A percentile compares a stretch with the other conserved stretches of the same genome.
Evolutionary conservation across 1,139 yeast species (phyloP).

Genomic region (Nakaseomyces glabratus): DNA sequence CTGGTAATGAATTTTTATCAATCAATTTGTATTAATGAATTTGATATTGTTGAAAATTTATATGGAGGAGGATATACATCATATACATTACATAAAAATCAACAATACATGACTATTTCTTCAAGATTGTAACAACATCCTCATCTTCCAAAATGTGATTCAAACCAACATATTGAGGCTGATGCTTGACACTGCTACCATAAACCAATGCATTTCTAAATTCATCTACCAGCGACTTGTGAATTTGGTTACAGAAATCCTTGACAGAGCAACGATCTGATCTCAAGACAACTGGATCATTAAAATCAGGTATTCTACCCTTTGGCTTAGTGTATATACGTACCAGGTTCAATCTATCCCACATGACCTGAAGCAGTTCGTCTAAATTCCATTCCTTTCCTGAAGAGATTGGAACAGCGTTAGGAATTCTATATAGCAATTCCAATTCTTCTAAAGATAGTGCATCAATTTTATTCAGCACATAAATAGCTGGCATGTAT

Average conservation of each 20-base stretch:
- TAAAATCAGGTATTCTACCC: slow-evolving; percentile 87
- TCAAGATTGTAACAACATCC: slow-evolving; percentile 92
- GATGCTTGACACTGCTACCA: slow-evolving; percentile 92
- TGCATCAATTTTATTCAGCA: slow-evolving; percentile 89
- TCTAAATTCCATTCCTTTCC: slow-evolving; percentile 96
- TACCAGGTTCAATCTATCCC: slow-evolving; percentile 82
- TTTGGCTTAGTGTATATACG: slow-evolving; percentile 96
- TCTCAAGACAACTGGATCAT: slow-evolving; percentile 87
- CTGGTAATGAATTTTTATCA: background rate
- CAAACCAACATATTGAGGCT: slow-evolving; percentile 94
- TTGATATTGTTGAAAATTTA: too few relatives aligned
- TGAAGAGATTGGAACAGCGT: slow-evolving; percentile 93
- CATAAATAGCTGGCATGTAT: slow-evolving; percentile 92
- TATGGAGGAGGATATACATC: too few relatives aligned
- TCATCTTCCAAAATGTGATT: slow-evolving; percentile 79
- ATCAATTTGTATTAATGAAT: too few relatives aligned
- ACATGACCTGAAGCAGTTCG: slow-evolving; percentile 86
- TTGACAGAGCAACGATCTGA: slow-evolving; percentile 76
- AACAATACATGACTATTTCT: slow-evolving; percentile 41
- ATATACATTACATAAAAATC: too few relatives aligned
- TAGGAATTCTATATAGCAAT: slow-evolving; percentile 78
- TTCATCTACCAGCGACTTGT: slow-evolving; percentile 85
- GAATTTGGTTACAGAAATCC: slow-evolving; percentile 94
- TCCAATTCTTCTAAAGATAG: slow-evolving; percentile 90
- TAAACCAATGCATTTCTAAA: slow-evolving; percentile 86